These are phyloP conservation scores for Cystobasidium pallidum DNA, from an alignment of 1,284 basidiomycete species.

Conservation along the genomic window DNA sequence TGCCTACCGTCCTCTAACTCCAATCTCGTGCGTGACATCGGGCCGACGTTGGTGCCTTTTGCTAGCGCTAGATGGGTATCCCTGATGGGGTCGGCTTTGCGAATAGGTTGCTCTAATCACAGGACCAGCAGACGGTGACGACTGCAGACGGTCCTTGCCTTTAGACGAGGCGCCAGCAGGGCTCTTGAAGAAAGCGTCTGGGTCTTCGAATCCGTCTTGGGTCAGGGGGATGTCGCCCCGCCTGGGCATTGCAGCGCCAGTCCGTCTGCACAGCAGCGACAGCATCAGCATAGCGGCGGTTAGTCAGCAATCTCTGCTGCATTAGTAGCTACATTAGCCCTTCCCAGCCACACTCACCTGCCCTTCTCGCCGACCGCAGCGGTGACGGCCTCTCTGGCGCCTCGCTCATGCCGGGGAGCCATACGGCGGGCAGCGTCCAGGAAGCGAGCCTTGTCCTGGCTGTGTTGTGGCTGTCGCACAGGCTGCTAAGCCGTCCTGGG, in stretches of 20 bases:
- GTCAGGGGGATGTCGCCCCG: slow-evolving; percentile 40
- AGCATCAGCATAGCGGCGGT: background rate
- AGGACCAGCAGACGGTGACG: slow-evolving; percentile 1
- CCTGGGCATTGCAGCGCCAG: slow-evolving; percentile 35
- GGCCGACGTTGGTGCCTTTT: slow-evolving; percentile 26
- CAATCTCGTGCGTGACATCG: slow-evolving; percentile 39
- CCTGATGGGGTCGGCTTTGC: slow-evolving; percentile 24
- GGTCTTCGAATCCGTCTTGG: slow-evolving; percentile 42
- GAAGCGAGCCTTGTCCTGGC: background rate
- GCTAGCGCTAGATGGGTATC: slow-evolving; percentile 13
- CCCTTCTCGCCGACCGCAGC: slow-evolving; percentile 28
- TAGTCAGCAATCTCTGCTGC: background rate
- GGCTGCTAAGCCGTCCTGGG: background rate
- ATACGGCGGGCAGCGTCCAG: slow-evolving; percentile 4
- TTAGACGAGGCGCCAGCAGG: slow-evolving; percentile 26
- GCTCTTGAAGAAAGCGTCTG: slow-evolving; percentile 43
- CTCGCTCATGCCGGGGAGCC: slow-evolving; percentile 18
- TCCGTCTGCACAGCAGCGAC: slow-evolving; percentile 19
- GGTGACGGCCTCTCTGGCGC: slow-evolving; percentile 25
- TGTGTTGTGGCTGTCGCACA: background rate
- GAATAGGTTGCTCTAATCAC: background rate
- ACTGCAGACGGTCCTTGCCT: slow-evolving; percentile 9
- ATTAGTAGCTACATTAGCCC: background rate
- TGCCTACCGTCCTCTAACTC: slow-evolving; percentile 34
- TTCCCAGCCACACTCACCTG: slow-evolving; percentile 15